A percentile compares a stretch with the other conserved stretches of the same genome.
These are phyloP conservation scores for Triangularia setosa DNA, from an alignment of 2,329 filamentous ascomycete genomes.

Conservation along the genomic window DNA sequence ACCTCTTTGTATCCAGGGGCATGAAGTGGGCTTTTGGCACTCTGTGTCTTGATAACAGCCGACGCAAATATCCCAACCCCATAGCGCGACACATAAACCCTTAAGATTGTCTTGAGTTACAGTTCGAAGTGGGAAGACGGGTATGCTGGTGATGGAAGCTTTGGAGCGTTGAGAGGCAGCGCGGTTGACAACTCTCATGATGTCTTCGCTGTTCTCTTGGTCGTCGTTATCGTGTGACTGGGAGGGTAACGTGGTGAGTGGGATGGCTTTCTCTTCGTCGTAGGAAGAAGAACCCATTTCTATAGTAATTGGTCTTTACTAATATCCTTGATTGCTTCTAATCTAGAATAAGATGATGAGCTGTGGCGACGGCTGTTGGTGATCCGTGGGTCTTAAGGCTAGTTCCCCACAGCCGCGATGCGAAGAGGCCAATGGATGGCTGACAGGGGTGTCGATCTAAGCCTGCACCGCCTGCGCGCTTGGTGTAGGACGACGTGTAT, in stretches of 20 bases:
- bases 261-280: background rate
- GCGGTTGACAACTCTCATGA: background rate
- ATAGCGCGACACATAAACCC: background rate
- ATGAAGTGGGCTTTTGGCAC: background rate
- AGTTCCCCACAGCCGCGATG: background rate
- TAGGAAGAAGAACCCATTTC: background rate
- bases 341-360: background rate
- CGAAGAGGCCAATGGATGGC: background rate
- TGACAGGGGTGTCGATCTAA: background rate
- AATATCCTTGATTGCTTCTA: background rate
- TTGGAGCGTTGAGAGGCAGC: background rate
- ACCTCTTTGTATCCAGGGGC: background rate
- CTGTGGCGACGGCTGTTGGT: background rate
- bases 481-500: background rate
- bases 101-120: background rate
- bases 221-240: background rate
- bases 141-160: background rate
- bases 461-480: background rate
- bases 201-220: background rate
- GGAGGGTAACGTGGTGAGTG: background rate
- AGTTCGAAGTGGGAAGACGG: background rate
- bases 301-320: background rate
- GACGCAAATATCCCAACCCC: background rate
- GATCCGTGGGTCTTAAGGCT: background rate
- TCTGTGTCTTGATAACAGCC: background rate